A percentile compares a stretch with the other conserved stretches of the same genome.
phyloP scores from a whole-genome alignment of 225 moss, liverwort and hornwort species.

The Sphagnum contortum region DNA sequence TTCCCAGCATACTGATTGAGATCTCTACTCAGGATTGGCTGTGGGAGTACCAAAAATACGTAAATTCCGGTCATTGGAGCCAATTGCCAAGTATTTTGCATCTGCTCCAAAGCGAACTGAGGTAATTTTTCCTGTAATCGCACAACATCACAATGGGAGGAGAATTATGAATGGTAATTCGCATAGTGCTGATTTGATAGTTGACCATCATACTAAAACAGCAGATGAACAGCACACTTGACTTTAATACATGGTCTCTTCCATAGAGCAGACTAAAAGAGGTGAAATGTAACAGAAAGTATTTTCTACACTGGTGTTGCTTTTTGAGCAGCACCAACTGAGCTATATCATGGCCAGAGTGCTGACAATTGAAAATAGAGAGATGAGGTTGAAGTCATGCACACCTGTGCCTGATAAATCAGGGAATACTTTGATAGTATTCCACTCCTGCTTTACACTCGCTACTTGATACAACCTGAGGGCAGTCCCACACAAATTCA shows the following conservation, averaged over 20 bases:
- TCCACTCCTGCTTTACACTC: constrained; percentile 98
- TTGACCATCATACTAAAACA: background rate
- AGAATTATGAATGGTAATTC: too few species aligned
- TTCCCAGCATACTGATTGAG: too few species aligned
- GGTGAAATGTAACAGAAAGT: background rate
- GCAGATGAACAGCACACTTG: background rate
- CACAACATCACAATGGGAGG: background rate
- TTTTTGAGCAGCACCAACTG: too few species aligned
- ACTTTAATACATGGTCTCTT: background rate
- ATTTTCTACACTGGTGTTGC: too few species aligned
- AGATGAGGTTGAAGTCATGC: background rate
- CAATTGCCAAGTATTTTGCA: constrained; percentile 85
- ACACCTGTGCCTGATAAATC: constrained; percentile 96
- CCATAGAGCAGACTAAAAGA: background rate
- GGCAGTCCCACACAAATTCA: background rate
- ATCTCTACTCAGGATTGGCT: constrained; percentile 16
- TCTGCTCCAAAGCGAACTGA: constrained; percentile 91
- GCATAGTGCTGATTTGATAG: too few species aligned
- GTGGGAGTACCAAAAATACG: constrained; percentile 75
- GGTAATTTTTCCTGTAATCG: constrained; percentile 68
- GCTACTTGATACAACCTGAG: constrained; percentile 92
- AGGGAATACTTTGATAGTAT: constrained; percentile 85
- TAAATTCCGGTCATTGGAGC: constrained; percentile 81
- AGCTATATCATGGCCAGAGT: too few species aligned
- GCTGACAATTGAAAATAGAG: too few species aligned